These are phyloP conservation scores for Botryotinia calthae DNA, from an alignment of 2,329 filamentous ascomycete species.

Conservation along the genomic window DNA sequence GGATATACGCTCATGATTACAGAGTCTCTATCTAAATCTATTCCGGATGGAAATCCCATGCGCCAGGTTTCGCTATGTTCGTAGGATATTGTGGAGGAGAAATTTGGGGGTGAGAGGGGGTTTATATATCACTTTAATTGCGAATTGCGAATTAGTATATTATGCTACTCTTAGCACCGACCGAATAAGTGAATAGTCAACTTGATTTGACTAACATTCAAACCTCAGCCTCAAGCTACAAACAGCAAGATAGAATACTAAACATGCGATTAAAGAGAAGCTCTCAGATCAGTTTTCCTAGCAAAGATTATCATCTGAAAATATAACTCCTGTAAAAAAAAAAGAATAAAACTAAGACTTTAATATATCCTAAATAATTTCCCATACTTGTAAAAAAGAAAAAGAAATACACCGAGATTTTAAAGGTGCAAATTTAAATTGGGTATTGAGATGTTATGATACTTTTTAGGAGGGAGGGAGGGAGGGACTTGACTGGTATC, in stretches of 20 bases:
- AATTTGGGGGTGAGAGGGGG: background rate
- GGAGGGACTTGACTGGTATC: no score
- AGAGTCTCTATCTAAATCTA: fast-evolving
- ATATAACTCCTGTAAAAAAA: no score
- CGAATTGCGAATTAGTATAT: background rate
- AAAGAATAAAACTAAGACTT: no score
- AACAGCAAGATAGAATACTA: background rate
- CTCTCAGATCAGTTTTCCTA: background rate
- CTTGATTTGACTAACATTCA: background rate
- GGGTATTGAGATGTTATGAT: no score
- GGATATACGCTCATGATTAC: fast-evolving
- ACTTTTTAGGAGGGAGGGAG: no score
- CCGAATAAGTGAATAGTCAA: background rate
- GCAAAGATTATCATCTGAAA: no score
- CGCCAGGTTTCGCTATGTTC: no score
- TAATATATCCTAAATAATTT: no score
- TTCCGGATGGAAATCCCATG: no score
- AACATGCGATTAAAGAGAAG: background rate
- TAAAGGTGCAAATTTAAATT: no score
- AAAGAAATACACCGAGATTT: no score
- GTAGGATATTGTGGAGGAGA: background rate
- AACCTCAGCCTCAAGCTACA: background rate
- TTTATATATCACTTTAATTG: background rate
- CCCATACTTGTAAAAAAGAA: no score
- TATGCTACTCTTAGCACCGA: background rate